Conservation (phyloP, 345 rosid species). For the Trapa bicornis region DNA sequence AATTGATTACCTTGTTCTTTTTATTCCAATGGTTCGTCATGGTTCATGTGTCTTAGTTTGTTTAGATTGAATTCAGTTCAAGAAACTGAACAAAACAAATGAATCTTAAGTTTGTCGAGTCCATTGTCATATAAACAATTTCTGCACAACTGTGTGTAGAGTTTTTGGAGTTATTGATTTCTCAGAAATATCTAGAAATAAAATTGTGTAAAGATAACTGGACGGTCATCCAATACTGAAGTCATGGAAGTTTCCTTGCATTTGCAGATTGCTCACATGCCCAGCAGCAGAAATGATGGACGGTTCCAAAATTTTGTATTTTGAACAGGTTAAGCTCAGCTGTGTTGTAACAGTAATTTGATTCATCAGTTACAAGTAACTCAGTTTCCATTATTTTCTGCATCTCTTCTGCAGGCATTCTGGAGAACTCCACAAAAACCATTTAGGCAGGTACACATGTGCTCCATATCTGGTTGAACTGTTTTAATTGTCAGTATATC, state of each 20-base stretch:
- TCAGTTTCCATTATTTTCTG: not conserved
- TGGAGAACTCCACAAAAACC: slow-evolving; percentile 93
- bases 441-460: slow-evolving; percentile 56
- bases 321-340: slow-evolving; percentile 42
- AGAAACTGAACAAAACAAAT: not conserved
- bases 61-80: not conserved
- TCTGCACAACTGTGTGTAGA: not conserved
- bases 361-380: not conserved
- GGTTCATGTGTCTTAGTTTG: not conserved
- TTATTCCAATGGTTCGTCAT: no score
- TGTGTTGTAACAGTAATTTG: slow-evolving; percentile 1
- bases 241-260: slow-evolving; percentile 1
- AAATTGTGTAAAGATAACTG: not conserved
- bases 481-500: not conserved
- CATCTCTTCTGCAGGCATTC: slow-evolving; percentile 39
- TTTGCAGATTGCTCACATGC: slow-evolving; percentile 58
- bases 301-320: slow-evolving; percentile 71
- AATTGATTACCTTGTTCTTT: not conserved
- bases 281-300: slow-evolving; percentile 91
- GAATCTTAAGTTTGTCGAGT: not conserved
- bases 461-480: not conserved
- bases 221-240: not conserved
- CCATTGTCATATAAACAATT: not conserved
- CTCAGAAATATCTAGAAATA: no score
- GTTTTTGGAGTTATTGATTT: no score